Conservation (phyloP, 2,329 filamentous ascomycete genomes). For the Aspergillus awamori region DNA sequence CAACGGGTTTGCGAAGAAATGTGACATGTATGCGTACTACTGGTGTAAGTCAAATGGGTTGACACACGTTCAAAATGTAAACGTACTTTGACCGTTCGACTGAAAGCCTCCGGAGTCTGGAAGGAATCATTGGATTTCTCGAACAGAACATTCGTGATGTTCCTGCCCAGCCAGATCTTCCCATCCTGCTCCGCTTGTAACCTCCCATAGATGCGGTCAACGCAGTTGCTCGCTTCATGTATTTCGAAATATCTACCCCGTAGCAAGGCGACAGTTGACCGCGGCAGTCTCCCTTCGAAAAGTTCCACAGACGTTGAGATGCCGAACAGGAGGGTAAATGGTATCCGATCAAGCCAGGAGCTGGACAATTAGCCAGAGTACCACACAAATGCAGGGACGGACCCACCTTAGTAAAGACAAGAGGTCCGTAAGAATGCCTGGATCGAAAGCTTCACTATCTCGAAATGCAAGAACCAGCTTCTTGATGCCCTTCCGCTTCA, state of each 20-base stretch:
- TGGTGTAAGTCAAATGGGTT: conserved; percentile 23
- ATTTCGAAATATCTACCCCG: conserved; percentile 59
- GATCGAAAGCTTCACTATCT: conserved; percentile 53
- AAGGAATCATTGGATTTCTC: conserved; percentile 62
- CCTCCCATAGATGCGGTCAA: conserved; percentile 45
- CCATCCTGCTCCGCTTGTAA: conserved; percentile 40
- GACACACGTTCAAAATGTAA: background rate
- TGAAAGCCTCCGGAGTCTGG: conserved; percentile 60
- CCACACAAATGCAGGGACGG: background rate
- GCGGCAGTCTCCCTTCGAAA: conserved; percentile 61
- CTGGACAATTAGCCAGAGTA: conserved; percentile 38
- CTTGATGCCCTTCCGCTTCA: conserved; percentile 38
- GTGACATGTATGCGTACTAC: conserved; percentile 65
- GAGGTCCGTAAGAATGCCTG: conserved; percentile 47
- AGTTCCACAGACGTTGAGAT: conserved; percentile 66
- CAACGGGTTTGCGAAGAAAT: conserved; percentile 64
- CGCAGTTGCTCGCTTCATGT: conserved; percentile 51
- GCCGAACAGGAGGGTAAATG: conserved; percentile 61
- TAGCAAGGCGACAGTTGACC: conserved; percentile 55
- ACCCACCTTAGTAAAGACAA: conserved; percentile 52
- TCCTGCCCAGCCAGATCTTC: conserved; percentile 57
- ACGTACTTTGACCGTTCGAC: conserved; percentile 54
- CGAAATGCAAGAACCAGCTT: conserved; percentile 48
- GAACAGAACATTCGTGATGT: conserved; percentile 54
- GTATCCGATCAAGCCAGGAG: conserved; percentile 64